Evolutionary conservation across 768 basidiomycete species (phyloP).

Genomic region (Auricularia heimuer): DNA sequence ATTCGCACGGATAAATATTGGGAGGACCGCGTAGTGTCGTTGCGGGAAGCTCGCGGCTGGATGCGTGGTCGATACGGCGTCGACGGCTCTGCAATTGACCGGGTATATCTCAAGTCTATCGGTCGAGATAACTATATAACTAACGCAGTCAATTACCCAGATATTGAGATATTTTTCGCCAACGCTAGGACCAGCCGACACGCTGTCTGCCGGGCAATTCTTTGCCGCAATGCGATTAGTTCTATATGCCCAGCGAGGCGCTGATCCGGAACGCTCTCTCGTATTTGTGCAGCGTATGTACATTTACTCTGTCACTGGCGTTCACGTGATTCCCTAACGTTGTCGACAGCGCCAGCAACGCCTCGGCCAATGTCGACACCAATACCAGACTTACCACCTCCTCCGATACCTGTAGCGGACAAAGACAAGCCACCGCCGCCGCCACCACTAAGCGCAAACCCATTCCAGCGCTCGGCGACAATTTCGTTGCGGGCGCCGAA

Average conservation of each 20-base stretch:
- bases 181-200: conserved; percentile 39
- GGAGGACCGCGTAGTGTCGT: conserved; percentile 43
- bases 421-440: too few relatives aligned
- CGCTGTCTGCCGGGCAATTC: conserved; percentile 59
- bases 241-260: conserved; percentile 52
- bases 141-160: conserved; percentile 23
- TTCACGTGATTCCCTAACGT: too few relatives aligned
- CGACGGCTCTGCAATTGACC: conserved; percentile 43
- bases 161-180: conserved; percentile 59
- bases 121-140: not conserved
- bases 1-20: conserved; percentile 35
- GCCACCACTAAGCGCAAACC: not conserved
- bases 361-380: too few relatives aligned
- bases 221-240: conserved; percentile 65
- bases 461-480: not conserved
- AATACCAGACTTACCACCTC: not conserved
- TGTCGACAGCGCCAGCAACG: too few relatives aligned
- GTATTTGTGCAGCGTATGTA: conserved; percentile 67
- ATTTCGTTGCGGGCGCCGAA: not conserved
- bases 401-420: not conserved
- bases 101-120: conserved; percentile 24
- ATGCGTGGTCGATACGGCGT: conserved; percentile 57
- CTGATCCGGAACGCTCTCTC: conserved; percentile 50
- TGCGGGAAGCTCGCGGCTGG: conserved; percentile 67
- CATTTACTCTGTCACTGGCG: too few relatives aligned